Evolutionary conservation across 1,284 basidiomycete genomes (phyloP).

Genomic region (Leccinum pseudoinsigne): DNA sequence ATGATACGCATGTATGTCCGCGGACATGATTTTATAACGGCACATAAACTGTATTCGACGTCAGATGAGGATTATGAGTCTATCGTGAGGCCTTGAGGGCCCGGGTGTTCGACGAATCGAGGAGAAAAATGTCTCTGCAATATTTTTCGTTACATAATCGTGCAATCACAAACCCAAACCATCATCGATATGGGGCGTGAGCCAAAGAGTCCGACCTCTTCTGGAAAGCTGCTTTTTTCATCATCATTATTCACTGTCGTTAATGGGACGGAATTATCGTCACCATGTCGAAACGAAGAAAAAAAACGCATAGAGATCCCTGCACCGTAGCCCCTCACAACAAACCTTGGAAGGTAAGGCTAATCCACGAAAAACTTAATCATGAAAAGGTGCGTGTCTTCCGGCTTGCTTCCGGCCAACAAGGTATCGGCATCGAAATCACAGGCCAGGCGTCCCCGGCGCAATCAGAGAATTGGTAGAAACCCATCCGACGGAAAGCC

Average conservation of each 20-base stretch:
- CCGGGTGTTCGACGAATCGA: too few relatives aligned
- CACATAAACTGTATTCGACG: too few relatives aligned
- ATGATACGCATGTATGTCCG: neutral
- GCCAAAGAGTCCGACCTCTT: neutral
- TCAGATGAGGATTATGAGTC: too few relatives aligned
- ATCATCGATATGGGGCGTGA: neutral
- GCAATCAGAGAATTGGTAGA: slow-evolving; percentile 4
- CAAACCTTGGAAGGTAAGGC: neutral
- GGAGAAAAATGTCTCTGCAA: too few relatives aligned
- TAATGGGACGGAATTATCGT: neutral
- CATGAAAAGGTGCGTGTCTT: neutral
- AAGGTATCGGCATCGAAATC: neutral
- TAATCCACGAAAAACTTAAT: neutral
- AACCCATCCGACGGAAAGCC: slow-evolving; percentile 2
- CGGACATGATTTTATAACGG: too few relatives aligned
- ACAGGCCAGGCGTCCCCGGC: slow-evolving; percentile 1
- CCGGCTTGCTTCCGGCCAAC: neutral
- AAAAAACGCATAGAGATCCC: neutral
- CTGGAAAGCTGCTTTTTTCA: neutral
- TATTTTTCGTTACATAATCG: neutral
- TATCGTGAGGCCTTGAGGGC: too few relatives aligned
- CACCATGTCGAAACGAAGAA: neutral
- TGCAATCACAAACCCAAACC: neutral
- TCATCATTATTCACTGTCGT: neutral
- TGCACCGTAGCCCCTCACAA: neutral